These are phyloP conservation scores for Pseudogymnoascus verrucosus DNA, from an alignment of 2,329 filamentous ascomycete species.

Conservation along the genomic window DNA sequence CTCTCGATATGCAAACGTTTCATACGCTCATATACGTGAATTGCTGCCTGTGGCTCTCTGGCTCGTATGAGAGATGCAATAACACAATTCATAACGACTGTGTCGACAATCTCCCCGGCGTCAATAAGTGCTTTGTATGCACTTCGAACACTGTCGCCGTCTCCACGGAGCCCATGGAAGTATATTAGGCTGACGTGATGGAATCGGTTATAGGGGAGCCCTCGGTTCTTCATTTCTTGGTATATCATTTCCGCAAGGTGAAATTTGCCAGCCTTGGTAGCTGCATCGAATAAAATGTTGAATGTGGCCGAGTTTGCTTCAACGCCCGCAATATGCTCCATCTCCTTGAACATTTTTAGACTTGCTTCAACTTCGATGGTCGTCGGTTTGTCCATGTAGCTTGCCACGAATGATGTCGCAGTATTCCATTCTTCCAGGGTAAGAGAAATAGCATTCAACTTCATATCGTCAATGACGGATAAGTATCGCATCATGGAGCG, in stretches of 20 bases:
- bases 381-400: constrained; percentile 54
- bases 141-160: constrained; percentile 65
- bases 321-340: constrained; percentile 67
- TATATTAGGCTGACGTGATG: constrained; percentile 78
- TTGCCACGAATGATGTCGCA: constrained; percentile 70
- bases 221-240: constrained; percentile 67
- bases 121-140: constrained; percentile 80
- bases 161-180: constrained; percentile 67
- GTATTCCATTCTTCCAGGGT: constrained; percentile 69
- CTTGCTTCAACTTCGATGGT: constrained; percentile 57
- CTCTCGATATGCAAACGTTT: constrained; percentile 38
- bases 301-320: constrained; percentile 73
- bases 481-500: constrained; percentile 74
- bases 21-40: constrained; percentile 79
- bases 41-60: constrained; percentile 68
- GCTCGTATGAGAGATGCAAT: constrained; percentile 70
- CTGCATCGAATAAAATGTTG: constrained; percentile 84
- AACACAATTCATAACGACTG: constrained; percentile 76
- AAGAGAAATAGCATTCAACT: constrained; percentile 62
- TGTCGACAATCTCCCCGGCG: constrained; percentile 81
- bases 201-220: constrained; percentile 63
- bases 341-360: constrained; percentile 76
- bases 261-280: constrained; percentile 78
- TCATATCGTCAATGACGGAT: constrained; percentile 74
- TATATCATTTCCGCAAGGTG: constrained; percentile 76